phyloP scores from a whole-genome alignment of 2,329 filamentous ascomycete species.

The Diplodia mutila region DNA sequence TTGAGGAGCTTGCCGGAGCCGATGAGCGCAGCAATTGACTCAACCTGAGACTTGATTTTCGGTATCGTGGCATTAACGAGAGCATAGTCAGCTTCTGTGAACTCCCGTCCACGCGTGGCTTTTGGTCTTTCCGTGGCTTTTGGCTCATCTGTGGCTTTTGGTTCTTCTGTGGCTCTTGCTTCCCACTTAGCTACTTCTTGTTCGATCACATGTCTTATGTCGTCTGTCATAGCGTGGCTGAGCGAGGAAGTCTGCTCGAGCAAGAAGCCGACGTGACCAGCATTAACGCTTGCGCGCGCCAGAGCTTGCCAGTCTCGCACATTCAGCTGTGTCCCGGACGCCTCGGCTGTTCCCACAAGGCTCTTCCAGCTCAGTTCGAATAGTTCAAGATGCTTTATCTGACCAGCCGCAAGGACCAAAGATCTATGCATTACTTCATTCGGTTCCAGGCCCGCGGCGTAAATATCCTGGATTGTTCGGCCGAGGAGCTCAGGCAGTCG shows the following conservation, averaged over 20 bases:
- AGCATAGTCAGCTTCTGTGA: constrained; percentile 26
- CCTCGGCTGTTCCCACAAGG: constrained; percentile 33
- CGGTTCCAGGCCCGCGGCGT: not conserved
- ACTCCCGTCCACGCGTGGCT: not conserved
- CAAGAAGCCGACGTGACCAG: constrained; percentile 33
- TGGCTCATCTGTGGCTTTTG: too few relatives aligned
- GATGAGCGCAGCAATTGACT: constrained; percentile 33
- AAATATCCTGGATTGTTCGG: constrained; percentile 7
- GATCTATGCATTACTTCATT: constrained; percentile 9
- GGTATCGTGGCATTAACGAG: constrained; percentile 31
- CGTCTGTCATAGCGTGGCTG: constrained; percentile 33
- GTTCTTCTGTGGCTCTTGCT: not conserved
- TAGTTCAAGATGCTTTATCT: constrained; percentile 32
- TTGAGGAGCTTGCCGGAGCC: constrained; percentile 28
- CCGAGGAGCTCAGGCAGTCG: constrained; percentile 8
- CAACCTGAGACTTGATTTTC: constrained; percentile 33
- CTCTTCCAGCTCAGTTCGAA: constrained; percentile 39
- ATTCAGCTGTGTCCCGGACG: constrained; percentile 31
- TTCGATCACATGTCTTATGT: constrained; percentile 13
- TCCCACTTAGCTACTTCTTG: not conserved
- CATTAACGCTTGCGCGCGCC: constrained; percentile 37
- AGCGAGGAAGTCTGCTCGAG: constrained; percentile 34
- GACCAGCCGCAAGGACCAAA: constrained; percentile 37
- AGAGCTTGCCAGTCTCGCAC: constrained; percentile 41
- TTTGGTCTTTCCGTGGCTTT: too few relatives aligned